Base-by-base conservation (phyloP, 345 rosid species). In the Aurinia saxatilis region DNA sequence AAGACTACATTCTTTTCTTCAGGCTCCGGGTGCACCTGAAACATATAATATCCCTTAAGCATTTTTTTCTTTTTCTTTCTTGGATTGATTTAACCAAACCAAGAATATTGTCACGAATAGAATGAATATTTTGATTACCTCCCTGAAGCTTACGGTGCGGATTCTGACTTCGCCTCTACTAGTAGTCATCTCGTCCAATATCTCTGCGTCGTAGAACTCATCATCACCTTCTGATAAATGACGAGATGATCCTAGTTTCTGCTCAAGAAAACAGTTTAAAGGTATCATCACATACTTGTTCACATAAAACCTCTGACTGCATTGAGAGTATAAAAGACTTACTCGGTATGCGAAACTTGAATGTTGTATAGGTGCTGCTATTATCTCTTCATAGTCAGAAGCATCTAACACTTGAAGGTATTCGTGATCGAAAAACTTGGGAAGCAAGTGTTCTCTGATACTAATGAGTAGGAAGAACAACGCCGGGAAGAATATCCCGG, bases 401-500 rank as follows among this genome's bases (percentile, higher is more conserved):
- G 82, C 86, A 65, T 82, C 91, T 57, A 85, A 41, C 61, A 78
- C 79, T 7, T 65, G 81, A 50, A 85, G 85, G 52, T 79, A 8
- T 41, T 44, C 40, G 0, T 67, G 71, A 15, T 72, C 65, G 38
- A 91, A 74, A 19, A 84, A 7, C 66, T 79, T 88, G 25, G 98
- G 96, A 36, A 91, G 84, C 49, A 86, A 29, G 53, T 84, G 67
- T 19, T 91, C 88, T 56, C 96, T 80, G 53, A 91, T 72, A 67
- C 78, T 65, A 48, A 86, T 78, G 60, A 91, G 96, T 42, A 88
- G 40, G 57, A 91, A 86, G 80, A 91, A 88, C 1, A 81, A 87
- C 50, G 77, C 56, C 3, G 98, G 98, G 65, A 91, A 91, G 66
- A 91, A 70, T 42, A 91, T 80, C 11, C 98, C 95, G 2, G 88